phyloP scores from a whole-genome alignment of 768 basidiomycete genomes.

The Rhodotorula sphaerocarpa region DNA sequence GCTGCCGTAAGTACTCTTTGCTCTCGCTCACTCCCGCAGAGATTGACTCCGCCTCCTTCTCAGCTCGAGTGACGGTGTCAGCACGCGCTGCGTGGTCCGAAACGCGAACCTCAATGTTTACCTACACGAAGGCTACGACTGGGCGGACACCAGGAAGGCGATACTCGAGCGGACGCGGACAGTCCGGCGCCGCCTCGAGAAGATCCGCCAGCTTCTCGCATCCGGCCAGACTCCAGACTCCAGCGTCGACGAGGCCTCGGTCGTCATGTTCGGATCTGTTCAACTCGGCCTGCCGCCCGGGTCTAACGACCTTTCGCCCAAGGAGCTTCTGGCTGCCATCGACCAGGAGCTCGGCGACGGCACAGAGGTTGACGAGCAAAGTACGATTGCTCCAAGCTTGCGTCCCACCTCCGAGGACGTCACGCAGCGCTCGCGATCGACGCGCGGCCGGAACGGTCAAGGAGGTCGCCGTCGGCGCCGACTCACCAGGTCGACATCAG shows the following conservation, averaged over 20 bases:
- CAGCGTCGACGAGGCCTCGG: slow-evolving; percentile 57
- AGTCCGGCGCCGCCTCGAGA: slow-evolving; percentile 74
- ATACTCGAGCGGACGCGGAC: slow-evolving; percentile 83
- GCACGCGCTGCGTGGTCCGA: not conserved
- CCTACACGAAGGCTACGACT: slow-evolving; percentile 92
- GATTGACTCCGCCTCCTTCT: no score
- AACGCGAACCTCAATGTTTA: slow-evolving; percentile 54
- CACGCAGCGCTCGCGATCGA: slow-evolving; percentile 20
- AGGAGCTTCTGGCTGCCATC: slow-evolving; percentile 58
- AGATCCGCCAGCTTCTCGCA: slow-evolving; percentile 84
- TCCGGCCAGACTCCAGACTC: slow-evolving; percentile 78
- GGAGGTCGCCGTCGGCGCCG: slow-evolving; percentile 10
- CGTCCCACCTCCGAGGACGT: no score
- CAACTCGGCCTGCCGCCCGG: slow-evolving; percentile 83
- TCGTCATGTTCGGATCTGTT: slow-evolving; percentile 84
- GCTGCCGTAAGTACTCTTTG: no score
- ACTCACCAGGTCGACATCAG: slow-evolving; percentile 63
- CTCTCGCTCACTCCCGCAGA: no score
- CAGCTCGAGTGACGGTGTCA: no score
- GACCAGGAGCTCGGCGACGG: slow-evolving; percentile 80
- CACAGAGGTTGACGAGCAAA: slow-evolving; percentile 49
- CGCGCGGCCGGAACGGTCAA: slow-evolving; percentile 13
- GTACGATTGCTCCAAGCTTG: slow-evolving; percentile 12
- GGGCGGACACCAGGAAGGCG: slow-evolving; percentile 69
- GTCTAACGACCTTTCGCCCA: slow-evolving; percentile 38